Conservation (phyloP, 1,284 basidiomycete species). For the Melampsora abietis-canadensis region DNA sequence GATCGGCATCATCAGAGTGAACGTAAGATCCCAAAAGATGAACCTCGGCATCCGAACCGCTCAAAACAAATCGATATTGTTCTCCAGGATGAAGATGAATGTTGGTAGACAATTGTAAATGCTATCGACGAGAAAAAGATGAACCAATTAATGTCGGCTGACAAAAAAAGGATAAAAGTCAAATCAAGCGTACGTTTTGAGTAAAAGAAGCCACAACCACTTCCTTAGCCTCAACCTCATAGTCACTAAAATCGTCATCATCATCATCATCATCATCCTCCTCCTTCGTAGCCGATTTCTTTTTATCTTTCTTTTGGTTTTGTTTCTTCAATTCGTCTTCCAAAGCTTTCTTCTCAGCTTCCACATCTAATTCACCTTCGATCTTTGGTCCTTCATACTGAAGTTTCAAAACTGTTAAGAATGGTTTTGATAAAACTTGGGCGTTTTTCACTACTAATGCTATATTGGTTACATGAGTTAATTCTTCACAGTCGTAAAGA, state of each 20-base stretch:
- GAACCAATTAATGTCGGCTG: background rate
- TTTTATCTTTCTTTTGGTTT: background rate
- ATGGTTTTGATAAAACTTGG: slow-evolving; percentile 6
- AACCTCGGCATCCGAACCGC: slow-evolving; percentile 35
- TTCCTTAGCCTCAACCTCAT: slow-evolving; percentile 38
- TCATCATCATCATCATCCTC: slow-evolving; percentile 27
- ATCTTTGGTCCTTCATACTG: slow-evolving; percentile 39
- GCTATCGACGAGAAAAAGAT: background rate
- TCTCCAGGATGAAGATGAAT: slow-evolving; percentile 33
- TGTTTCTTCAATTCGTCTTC: slow-evolving; percentile 18
- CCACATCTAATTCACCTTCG: slow-evolving; percentile 20
- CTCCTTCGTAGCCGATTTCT: slow-evolving; percentile 17
- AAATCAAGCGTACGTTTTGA: background rate
- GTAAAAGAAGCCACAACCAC: slow-evolving; percentile 36
- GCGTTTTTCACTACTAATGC: background rate
- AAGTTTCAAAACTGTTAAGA: slow-evolving; percentile 32
- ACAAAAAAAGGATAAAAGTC: background rate
- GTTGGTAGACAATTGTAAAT: slow-evolving; percentile 31
- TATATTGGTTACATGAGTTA: slow-evolving; percentile 40
- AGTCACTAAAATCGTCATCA: slow-evolving; percentile 21
- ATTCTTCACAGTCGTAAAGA: slow-evolving; percentile 34
- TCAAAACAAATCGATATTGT: slow-evolving; percentile 39
- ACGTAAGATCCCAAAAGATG: slow-evolving; percentile 40
- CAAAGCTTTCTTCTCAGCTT: background rate
- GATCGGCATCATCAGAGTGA: slow-evolving; percentile 6